phyloP scores from a whole-genome alignment of 2,329 filamentous ascomycete species.

The Aspergillus sp. region DNA sequence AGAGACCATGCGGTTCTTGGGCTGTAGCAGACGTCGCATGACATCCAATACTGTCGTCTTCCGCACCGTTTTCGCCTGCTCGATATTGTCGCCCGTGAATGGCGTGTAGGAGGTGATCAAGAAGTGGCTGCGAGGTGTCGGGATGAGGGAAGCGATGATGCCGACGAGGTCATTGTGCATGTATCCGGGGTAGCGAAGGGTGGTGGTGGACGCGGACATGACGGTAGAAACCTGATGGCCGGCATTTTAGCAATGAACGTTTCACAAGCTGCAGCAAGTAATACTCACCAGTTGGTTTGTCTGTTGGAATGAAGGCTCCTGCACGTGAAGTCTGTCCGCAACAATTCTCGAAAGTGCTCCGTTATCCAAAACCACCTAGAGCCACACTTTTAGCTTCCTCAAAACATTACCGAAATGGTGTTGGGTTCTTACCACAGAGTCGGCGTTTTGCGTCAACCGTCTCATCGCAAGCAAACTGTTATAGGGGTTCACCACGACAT shows the following conservation, averaged over 20 bases:
- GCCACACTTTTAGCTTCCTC: conserved; percentile 22
- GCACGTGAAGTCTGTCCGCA: conserved; percentile 88
- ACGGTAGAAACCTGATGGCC: conserved; percentile 74
- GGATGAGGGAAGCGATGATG: conserved; percentile 92
- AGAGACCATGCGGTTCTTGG: conserved; percentile 99
- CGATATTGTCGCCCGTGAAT: conserved; percentile 93
- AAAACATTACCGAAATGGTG: neutral
- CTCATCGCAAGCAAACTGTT: conserved; percentile 94
- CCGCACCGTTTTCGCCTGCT: conserved; percentile 94
- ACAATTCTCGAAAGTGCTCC: conserved; percentile 91
- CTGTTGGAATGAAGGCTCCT: conserved; percentile 93
- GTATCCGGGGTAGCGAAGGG: conserved; percentile 93
- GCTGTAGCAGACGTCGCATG: conserved; percentile 91
- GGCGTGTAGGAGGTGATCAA: conserved; percentile 98
- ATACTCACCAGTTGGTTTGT: conserved; percentile 82
- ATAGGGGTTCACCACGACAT: conserved; percentile 97
- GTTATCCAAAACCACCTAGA: conserved; percentile 82
- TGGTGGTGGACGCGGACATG: conserved; percentile 97
- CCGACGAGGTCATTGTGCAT: conserved; percentile 99
- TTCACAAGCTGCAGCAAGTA: neutral
- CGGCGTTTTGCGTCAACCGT: conserved; percentile 89
- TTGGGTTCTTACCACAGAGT: conserved; percentile 69
- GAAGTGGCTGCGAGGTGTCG: conserved; percentile 95
- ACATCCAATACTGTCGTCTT: conserved; percentile 98
- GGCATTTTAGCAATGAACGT: conserved; percentile 2